These are phyloP conservation scores for Fusarium continuum DNA, from an alignment of 2,329 filamentous ascomycete genomes.

Conservation along the genomic window DNA sequence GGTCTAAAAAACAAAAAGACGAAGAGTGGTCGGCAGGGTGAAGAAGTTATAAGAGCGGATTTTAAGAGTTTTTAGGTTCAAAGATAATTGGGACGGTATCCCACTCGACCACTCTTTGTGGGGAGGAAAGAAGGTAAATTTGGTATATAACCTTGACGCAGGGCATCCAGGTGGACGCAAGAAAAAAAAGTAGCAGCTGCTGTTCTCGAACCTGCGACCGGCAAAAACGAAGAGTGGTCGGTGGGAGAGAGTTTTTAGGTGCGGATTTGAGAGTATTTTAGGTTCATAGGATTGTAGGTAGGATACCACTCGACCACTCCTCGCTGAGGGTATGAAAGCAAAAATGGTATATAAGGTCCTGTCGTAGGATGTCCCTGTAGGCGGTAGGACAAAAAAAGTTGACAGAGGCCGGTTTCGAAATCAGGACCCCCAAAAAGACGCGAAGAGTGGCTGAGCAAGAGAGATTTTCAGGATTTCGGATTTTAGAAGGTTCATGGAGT, in stretches of 20 bases:
- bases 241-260: not conserved
- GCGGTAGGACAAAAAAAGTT: not conserved
- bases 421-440: not conserved
- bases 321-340: not conserved
- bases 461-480: not conserved
- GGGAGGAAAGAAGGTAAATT: not conserved
- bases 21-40: not conserved
- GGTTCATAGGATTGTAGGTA: slow-evolving; percentile 7
- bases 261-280: not conserved
- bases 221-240: slow-evolving; percentile 11
- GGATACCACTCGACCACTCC: slow-evolving; percentile 16
- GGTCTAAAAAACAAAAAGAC: not conserved
- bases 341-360: not conserved
- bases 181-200: not conserved
- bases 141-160: not conserved
- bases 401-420: not conserved
- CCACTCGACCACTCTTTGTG: not conserved
- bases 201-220: not conserved
- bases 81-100: not conserved
- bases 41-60: not conserved
- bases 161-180: not conserved
- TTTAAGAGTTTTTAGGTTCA: not conserved
- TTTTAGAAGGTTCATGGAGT: not conserved
- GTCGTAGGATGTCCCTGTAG: not conserved
- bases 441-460: not conserved